These are phyloP conservation scores for Nannochloris sp. DNA, from an alignment of 139 green algal species.

Conservation along the genomic window DNA sequence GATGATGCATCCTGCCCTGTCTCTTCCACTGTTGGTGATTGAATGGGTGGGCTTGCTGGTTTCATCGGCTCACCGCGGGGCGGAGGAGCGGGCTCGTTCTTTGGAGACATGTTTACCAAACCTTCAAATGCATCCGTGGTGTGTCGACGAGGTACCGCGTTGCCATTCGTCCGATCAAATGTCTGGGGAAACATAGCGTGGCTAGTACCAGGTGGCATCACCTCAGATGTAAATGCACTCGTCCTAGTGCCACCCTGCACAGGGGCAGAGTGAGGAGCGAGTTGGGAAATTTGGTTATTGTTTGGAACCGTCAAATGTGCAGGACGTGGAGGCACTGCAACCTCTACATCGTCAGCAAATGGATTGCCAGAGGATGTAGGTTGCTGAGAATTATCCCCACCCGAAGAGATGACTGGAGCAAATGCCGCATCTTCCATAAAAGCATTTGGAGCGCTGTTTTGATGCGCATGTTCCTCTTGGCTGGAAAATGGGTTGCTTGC, in stretches of 20 bases:
- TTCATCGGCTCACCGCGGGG: background rate
- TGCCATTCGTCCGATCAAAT: no score
- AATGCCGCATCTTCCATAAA: background rate
- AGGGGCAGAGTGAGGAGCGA: background rate
- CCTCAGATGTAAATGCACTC: no score
- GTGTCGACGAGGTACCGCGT: background rate
- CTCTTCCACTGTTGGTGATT: background rate
- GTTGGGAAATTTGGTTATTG: background rate
- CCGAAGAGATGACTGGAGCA: background rate
- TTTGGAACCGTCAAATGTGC: background rate
- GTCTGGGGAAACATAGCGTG: no score
- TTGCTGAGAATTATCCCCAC: background rate
- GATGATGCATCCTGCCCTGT: background rate
- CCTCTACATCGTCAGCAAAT: constrained; percentile 1
- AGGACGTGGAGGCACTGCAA: background rate
- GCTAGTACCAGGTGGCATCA: no score
- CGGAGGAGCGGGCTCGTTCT: background rate
- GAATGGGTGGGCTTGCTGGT: background rate
- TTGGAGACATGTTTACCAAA: background rate
- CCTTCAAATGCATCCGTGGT: constrained; percentile 1
- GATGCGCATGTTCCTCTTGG: background rate
- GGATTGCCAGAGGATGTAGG: background rate
- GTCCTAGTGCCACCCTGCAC: background rate
- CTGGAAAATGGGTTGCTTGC: no score
- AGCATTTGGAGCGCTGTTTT: background rate